Evolutionary conservation across 352 stramenopile species (phyloP), one percentile per base, ranked within the genome.

Genomic region (Bremia lactucae): DNA sequence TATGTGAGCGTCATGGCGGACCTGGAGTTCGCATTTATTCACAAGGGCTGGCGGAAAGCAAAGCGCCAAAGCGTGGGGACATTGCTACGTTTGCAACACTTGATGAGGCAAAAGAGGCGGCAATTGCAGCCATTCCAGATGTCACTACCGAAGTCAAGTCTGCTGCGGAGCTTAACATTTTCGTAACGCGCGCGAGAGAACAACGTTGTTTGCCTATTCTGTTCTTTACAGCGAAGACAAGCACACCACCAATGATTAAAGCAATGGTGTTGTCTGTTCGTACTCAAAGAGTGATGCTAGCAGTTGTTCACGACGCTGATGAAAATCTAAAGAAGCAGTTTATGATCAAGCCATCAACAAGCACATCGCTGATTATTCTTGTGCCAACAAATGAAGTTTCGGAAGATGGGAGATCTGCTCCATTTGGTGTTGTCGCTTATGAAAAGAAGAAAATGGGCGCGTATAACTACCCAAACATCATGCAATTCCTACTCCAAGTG

Each of bases 311-410:
- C 19, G 57, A 87, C 29, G 63, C 68, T 7, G 65, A 77, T 20
- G 45, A 62, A 19, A 59, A 84, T 22, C 40, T 83, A 16, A 85
- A 83, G 33, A 59, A 65, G 15, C 72, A 86, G 42, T 90, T 87
- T 34, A 36, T 67, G 4, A 44, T 85, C 16, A 42, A 58, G 7
- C 19, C 64, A 13, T 59, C 55, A 28, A 51, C 53, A 3, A 62
- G 44, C 5, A 59, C 59, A n/a, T 64, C 68, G 2, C 48, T 87
- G 25, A 35, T 74, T 44, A 68, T 54, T 11, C 41, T 87, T 35
- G 66, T 87, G 33, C 49, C 67, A 5, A 59, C 68, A 1, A 35
- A 68, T 41, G 31, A 29, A 1, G 49, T 67, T 10, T 13, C 52
- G 15, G 39, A 57, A 1, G 37, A 47, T 26, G n/a, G 48, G 59